phyloP scores from a whole-genome alignment of 1,284 basidiomycete species.

The Neonothopanus nambi region DNA sequence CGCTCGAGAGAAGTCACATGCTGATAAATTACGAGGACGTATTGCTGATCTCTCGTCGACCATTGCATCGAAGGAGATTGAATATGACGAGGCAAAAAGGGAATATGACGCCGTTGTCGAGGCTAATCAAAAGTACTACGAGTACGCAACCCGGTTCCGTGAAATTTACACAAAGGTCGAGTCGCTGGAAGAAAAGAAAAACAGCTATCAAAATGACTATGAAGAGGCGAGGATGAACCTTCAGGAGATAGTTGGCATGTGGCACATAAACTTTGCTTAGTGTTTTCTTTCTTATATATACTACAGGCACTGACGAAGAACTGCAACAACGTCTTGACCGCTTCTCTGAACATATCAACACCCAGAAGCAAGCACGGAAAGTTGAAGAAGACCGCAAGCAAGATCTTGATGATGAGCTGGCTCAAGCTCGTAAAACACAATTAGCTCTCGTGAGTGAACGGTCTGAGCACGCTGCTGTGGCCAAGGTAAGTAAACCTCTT shows the following conservation, averaged over 20 bases:
- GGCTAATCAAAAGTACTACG: conserved; percentile 82
- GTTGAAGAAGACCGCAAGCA: conserved; percentile 51
- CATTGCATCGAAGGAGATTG: conserved; percentile 73
- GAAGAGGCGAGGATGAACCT: conserved; percentile 67
- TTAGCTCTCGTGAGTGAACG: conserved; percentile 57
- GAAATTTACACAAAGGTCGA: conserved; percentile 80
- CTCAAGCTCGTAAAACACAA: conserved; percentile 52
- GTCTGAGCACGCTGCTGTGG: conserved; percentile 64
- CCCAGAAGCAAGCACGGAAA: conserved; percentile 52
- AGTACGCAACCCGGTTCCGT: conserved; percentile 82
- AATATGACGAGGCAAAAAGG: conserved; percentile 71
- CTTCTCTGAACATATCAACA: conserved; percentile 68
- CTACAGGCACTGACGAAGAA: conserved; percentile 76
- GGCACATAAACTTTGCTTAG: neutral
- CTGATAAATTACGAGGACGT: conserved; percentile 79
- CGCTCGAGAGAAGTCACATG: conserved; percentile 82
- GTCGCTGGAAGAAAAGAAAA: conserved; percentile 64
- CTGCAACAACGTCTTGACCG: conserved; percentile 68
- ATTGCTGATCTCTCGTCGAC: conserved; percentile 63
- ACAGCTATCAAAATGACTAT: conserved; percentile 54
- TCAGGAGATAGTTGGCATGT: conserved; percentile 72
- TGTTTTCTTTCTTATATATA: neutral
- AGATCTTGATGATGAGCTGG: conserved; percentile 65
- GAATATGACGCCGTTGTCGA: conserved; percentile 68
- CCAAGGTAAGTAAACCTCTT: conserved; percentile 45